Conservation (phyloP, 192 early-diverging fungal genomes). For the Linnemannia elongata region DNA sequence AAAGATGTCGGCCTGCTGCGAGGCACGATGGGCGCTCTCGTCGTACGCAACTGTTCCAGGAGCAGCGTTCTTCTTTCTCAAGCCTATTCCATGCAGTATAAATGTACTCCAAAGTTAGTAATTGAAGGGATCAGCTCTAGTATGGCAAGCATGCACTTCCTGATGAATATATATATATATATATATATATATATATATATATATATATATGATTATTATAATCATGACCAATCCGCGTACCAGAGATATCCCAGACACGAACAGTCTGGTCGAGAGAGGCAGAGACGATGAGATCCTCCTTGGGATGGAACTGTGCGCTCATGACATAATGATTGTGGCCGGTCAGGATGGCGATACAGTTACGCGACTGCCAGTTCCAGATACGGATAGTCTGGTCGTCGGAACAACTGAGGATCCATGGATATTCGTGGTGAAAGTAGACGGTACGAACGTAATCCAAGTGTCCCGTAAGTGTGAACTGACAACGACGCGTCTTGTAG, state of each 20-base stretch:
- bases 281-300: slow-evolving; percentile 96
- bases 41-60: slow-evolving; percentile 69
- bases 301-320: slow-evolving; percentile 98
- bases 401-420: slow-evolving; percentile 97
- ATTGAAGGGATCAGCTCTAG: not conserved
- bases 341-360: slow-evolving; percentile 96
- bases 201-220: too few relatives aligned
- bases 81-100: not conserved
- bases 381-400: slow-evolving; percentile 99
- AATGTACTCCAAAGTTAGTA: not conserved
- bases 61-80: slow-evolving; percentile 83
- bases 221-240: slow-evolving; percentile 54
- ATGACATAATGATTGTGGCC: slow-evolving; percentile 99
- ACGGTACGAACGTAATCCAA: slow-evolving; percentile 98
- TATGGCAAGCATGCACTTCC: not conserved
- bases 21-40: slow-evolving; percentile 62
- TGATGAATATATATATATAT: not conserved
- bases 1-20: slow-evolving; percentile 94
- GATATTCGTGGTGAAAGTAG: slow-evolving; percentile 97
- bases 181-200: too few relatives aligned
- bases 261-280: slow-evolving; percentile 97
- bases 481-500: slow-evolving; percentile 95
- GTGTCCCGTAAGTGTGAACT: slow-evolving; percentile 98
- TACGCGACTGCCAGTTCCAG: slow-evolving; percentile 99
- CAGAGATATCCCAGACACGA: slow-evolving; percentile 99